These are phyloP conservation scores for Apiospora kogelbergensis DNA, from an alignment of 2,329 filamentous ascomycete species.

Conservation along the genomic window DNA sequence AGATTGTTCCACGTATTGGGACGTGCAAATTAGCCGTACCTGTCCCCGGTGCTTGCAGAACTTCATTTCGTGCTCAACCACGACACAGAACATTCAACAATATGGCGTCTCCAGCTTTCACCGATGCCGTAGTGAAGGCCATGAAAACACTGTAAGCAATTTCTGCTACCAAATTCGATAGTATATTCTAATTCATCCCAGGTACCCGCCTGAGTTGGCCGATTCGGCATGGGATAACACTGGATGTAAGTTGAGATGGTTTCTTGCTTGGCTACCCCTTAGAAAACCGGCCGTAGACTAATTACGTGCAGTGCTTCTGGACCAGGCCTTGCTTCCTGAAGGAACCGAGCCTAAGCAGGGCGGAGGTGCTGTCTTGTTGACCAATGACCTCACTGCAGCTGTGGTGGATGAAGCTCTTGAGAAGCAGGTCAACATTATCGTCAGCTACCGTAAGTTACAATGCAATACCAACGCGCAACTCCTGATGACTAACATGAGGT, in stretches of 20 bases:
- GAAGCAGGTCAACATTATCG: constrained; percentile 72
- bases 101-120: constrained; percentile 39
- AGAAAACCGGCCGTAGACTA: background rate
- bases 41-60: background rate
- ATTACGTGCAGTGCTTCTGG: constrained; percentile 45
- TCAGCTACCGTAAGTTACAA: constrained; percentile 75
- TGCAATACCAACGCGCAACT: background rate
- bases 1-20: background rate
- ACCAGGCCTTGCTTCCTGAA: constrained; percentile 55
- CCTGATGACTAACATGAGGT: constrained; percentile 12
- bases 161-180: no score
- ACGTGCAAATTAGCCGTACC: background rate
- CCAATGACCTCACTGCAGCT: constrained; percentile 85
- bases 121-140: constrained; percentile 66
- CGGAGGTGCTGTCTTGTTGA: constrained; percentile 51
- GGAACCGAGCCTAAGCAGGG: constrained; percentile 29
- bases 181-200: constrained; percentile 34
- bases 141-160: constrained; percentile 75
- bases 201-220: constrained; percentile 86
- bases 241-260: constrained; percentile 45
- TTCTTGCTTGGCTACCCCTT: background rate
- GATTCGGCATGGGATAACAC: constrained; percentile 96
- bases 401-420: constrained; percentile 89
- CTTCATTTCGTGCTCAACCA: background rate
- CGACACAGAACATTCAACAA: constrained; percentile 14